Evolutionary conservation across 2,329 filamentous ascomycete genomes (phyloP), one percentile per base, ranked within the genome.

Genomic region (Monosporascus sp.): DNA sequence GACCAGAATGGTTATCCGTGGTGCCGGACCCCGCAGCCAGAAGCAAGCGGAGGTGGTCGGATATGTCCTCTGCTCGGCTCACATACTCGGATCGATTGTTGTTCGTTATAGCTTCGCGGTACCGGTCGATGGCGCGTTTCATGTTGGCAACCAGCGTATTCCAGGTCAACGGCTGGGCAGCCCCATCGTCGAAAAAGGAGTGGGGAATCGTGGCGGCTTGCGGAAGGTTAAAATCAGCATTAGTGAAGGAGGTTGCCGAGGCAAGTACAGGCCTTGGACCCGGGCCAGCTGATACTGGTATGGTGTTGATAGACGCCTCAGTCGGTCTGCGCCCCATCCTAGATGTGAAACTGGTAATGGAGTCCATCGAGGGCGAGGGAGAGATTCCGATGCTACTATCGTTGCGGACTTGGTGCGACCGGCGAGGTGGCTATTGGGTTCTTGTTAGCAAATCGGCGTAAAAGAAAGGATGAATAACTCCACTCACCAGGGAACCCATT

Each of bases 1-100:
- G 96, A 43, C 94, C 94, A 20, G 94, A 97, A 70, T 99, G 94
- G 67, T 99, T 99, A 72, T 99, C 94, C 0, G 94, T 99, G 2
- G 94, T 99, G 52, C 93, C 91, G 37, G 94, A 99, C 8, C 92
- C 94, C 52, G 94, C 94, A 31, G 92, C 92, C n/a, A 99, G 83
- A 7, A 99, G 82, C 59, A 97, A 79, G 52, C 94, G 88, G 53
- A 99, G 78, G 69, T 99, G 93, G 68, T 99, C 94, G 5, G 94
- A 97, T 50, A 99, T 97, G 67, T 99, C 93, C 72, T 99, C 94
- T n/a, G 94, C 94, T 58, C 89, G 84, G 54, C 88, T 87, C 26
- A 97, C 94, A 70, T 96, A 97, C 67, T 97, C 91, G 2, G 91
- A 89, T 26, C 92, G 86, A 65, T 88, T 86, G 58, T 86, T 87